Base-by-base conservation (phyloP, 2,329 filamentous ascomycete species). In the Cyanodermella asteris region DNA sequence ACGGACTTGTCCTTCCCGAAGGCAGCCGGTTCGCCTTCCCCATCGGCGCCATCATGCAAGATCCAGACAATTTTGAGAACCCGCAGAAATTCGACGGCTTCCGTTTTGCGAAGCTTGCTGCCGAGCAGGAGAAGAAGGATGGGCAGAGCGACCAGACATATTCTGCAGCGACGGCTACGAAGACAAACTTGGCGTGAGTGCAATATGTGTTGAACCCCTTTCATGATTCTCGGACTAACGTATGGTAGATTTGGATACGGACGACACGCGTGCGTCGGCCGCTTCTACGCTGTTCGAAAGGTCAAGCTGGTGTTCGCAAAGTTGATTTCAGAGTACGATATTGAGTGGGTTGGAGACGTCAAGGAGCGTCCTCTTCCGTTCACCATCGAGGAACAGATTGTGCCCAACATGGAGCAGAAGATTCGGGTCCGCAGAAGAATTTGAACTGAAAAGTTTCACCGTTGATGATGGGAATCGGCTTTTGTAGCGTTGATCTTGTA, bases 1-100 rank as follows among this genome's bases (percentile, higher is more conserved):
- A 23, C 13, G 21, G 21, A 8, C 9, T 23, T 7, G 12, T 13
- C 12, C 12, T 23, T 7, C 29, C 29, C 4, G 11, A 3, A 5
- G 27, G 29, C 8, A 30, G 26, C 8, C 29, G 16, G 5, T 20
- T 29, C 23, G 10, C 9, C 13, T 10, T 24, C 4, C 4, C 29
- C 3, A 13, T 12, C 4, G 4, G 5, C 5, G 17, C 6, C 8
- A 20, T 28, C 12, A 13, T 14, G 5, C 7, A 12, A 3, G 27
- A 31, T 23, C 22, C 16, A 4, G 16, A 13, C 7, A 11, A 5
- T 5, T 20, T 15, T 13, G 3, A 6, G 1, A 18, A 27, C 5
- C 7, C 30, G 8, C 14, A 27, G 4, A n/a, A n/a, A n/a, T n/a
- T n/a, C n/a, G n/a, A n/a, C n/a, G n/a, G n/a, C n/a, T n/a, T n/a